These are phyloP conservation scores for Monilinia aucupariae DNA, from an alignment of 2,329 filamentous ascomycete species.

Conservation along the genomic window DNA sequence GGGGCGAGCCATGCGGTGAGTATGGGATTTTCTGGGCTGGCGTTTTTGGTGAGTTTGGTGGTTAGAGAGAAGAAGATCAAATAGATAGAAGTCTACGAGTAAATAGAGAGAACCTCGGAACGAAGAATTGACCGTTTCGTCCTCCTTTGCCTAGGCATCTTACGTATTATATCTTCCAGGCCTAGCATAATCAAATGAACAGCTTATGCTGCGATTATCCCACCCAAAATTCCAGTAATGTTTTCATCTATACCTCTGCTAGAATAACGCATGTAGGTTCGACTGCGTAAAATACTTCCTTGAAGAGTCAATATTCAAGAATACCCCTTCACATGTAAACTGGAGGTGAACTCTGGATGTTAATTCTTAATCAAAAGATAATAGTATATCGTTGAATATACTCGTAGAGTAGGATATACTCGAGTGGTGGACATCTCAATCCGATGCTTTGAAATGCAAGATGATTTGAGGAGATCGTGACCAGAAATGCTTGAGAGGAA, in stretches of 20 bases:
- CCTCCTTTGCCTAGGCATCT: not conserved
- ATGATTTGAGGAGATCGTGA: not conserved
- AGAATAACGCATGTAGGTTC: no score
- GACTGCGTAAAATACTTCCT: not conserved
- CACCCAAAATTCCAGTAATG: not conserved
- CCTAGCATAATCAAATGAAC: not conserved
- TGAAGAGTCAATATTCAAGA: not conserved
- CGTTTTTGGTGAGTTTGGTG: constrained; percentile 14
- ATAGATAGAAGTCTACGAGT: not conserved
- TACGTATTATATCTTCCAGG: not conserved
- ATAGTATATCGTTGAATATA: not conserved
- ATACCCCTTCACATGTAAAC: not conserved
- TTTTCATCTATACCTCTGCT: not conserved
- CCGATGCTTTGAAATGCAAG: not conserved
- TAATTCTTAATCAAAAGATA: not conserved
- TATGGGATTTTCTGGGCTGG: constrained; percentile 17
- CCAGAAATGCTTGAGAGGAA: not conserved
- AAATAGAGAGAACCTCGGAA: not conserved
- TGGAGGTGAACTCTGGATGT: not conserved
- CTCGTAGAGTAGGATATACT: no score
- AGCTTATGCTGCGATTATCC: not conserved
- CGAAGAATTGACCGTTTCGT: not conserved
- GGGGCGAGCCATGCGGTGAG: constrained; percentile 26
- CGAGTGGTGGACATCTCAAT: not conserved
- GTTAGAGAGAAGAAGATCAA: constrained; percentile 12